Evolutionary conservation across 2,329 filamentous ascomycete genomes (phyloP).

Genomic region (Amesomyces nigricolor): DNA sequence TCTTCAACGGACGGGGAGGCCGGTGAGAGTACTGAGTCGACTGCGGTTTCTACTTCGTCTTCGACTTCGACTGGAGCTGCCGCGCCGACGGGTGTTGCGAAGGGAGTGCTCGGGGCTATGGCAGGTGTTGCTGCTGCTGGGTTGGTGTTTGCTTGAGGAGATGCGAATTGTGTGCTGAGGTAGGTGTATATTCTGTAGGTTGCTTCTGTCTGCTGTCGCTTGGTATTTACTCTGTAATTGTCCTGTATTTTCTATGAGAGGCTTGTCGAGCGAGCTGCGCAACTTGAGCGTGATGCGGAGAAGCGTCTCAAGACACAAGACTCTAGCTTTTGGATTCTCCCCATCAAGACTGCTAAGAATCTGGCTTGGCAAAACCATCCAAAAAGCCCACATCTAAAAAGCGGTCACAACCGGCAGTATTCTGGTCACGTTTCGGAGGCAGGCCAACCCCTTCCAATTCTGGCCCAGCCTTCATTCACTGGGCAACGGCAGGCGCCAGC

Average conservation of each 20-base stretch:
- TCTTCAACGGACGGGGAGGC: too few species aligned
- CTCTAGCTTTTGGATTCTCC: too few species aligned
- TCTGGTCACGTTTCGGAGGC: slow-evolving; percentile 9
- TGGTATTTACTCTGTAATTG: too few species aligned
- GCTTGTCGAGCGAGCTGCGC: too few species aligned
- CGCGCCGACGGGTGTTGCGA: neutral
- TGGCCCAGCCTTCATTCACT: slow-evolving; percentile 18
- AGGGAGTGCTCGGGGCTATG: slow-evolving; percentile 4
- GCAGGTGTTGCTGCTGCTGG: slow-evolving; percentile 15
- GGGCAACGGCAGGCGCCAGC: slow-evolving; percentile 22
- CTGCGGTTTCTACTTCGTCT: neutral
- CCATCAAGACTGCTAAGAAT: too few species aligned
- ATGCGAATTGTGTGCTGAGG: neutral
- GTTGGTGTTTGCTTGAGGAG: slow-evolving; percentile 8
- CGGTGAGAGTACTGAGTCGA: neutral
- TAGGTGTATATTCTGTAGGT: neutral
- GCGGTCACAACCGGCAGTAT: slow-evolving; percentile 15
- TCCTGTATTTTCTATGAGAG: too few species aligned
- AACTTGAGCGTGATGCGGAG: too few species aligned
- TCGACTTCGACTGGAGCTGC: slow-evolving; percentile 6
- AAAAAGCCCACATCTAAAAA: neutral
- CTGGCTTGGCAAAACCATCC: too few species aligned
- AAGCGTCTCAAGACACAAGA: too few species aligned
- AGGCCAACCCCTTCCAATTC: slow-evolving; percentile 25
- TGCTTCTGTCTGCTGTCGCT: too few species aligned